Evolutionary conservation across 345 rosid species (phyloP).

Genomic region (Pugionium cornutum): DNA sequence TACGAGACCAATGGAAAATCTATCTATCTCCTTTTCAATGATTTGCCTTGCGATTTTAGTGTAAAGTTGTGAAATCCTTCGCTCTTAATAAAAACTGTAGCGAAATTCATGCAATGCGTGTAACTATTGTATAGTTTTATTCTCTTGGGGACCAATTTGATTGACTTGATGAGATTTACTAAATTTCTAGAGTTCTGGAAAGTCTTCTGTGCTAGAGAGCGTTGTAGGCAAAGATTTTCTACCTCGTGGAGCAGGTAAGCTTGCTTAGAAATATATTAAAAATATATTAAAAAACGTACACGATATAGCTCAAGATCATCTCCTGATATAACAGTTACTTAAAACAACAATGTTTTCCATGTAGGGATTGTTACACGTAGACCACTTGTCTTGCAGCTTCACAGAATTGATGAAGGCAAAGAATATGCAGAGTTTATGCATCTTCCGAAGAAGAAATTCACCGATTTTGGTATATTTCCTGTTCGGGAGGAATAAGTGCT

Average conservation of each 20-base stretch:
- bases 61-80: conserved; percentile 1
- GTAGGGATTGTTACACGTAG: conserved; percentile 96
- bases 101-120: conserved; percentile 2
- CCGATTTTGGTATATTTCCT: conserved; percentile 70
- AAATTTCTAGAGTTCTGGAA: conserved; percentile 81
- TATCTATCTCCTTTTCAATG: not conserved
- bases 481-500: not conserved
- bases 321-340: not conserved
- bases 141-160: conserved; percentile 1
- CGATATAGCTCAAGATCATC: conserved; percentile 4
- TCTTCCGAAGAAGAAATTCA: conserved; percentile 78
- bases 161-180: conserved; percentile 25
- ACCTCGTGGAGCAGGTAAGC: conserved; percentile 93
- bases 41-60: not conserved
- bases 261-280: conserved; percentile 19
- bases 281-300: not conserved
- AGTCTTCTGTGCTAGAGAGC: conserved; percentile 93
- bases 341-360: conserved; percentile 30
- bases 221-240: conserved; percentile 91
- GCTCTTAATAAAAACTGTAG: not conserved
- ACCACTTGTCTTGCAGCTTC: conserved; percentile 97
- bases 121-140: not conserved
- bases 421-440: conserved; percentile 98
- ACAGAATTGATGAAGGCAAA: conserved; percentile 80
- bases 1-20: not conserved